phyloP scores from a whole-genome alignment of 2,329 filamentous ascomycete species.

The Botrytis fabae region DNA sequence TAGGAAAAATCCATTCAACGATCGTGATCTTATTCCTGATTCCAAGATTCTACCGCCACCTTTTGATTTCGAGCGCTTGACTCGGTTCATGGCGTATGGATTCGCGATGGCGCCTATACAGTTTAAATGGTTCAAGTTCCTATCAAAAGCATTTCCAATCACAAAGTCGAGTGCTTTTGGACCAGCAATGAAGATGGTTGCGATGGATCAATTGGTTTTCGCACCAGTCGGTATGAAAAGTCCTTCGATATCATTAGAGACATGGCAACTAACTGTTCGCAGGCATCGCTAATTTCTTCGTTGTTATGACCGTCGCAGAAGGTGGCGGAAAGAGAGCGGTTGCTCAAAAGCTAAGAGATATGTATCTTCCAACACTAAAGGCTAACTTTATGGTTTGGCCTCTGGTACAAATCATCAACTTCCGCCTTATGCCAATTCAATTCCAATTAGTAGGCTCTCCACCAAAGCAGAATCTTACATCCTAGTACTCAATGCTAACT shows the following conservation, averaged over 20 bases:
- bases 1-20: conserved; percentile 70
- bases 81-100: conserved; percentile 94
- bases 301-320: conserved; percentile 93
- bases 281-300: conserved; percentile 86
- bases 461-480: conserved; percentile 9
- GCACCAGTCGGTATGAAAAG: conserved; percentile 70
- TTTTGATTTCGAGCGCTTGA: conserved; percentile 94
- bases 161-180: conserved; percentile 71
- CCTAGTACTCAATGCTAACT: conserved; percentile 21
- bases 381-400: conserved; percentile 97
- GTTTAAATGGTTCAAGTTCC: conserved; percentile 92
- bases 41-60: conserved; percentile 68
- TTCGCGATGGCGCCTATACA: conserved; percentile 95
- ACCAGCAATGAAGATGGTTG: conserved; percentile 85
- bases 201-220: conserved; percentile 90
- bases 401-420: conserved; percentile 93
- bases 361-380: conserved; percentile 91
- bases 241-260: not conserved
- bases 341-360: conserved; percentile 81
- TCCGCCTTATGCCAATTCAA: conserved; percentile 89
- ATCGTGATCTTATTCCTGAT: conserved; percentile 65
- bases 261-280: conserved; percentile 26
- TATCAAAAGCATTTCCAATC: conserved; percentile 80
- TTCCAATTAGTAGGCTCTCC: conserved; percentile 84
- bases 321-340: conserved; percentile 83